Evolutionary conservation across 1,284 basidiomycete genomes (phyloP).

Genomic region (Malassezia cuniculi): DNA sequence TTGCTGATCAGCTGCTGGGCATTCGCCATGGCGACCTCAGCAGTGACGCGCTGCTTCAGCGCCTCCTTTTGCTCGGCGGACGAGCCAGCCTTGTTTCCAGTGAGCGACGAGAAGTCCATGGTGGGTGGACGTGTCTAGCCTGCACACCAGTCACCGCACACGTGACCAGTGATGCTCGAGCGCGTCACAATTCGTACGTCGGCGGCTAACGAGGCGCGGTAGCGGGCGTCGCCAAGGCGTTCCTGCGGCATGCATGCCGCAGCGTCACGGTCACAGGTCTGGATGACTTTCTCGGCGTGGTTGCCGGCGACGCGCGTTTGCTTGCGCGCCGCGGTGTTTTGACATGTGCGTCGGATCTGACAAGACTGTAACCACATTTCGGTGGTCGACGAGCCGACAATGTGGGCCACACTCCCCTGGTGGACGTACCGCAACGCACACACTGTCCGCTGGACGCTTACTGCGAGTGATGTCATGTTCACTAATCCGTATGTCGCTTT

Average conservation of each 20-base stretch:
- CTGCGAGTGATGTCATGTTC: constrained; percentile 89
- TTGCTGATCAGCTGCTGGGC: constrained; percentile 42
- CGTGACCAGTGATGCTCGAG: constrained; percentile 4
- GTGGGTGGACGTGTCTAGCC: background rate
- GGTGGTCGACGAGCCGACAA: constrained; percentile 36
- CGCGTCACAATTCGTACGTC: constrained; percentile 2
- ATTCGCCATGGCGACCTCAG: constrained; percentile 35
- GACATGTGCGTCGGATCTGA: constrained; percentile 18
- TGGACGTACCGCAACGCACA: constrained; percentile 19
- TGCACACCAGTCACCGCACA: background rate
- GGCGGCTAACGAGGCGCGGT: constrained; percentile 14
- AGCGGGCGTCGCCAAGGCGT: constrained; percentile 20
- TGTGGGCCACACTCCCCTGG: constrained; percentile 30
- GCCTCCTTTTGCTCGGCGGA: constrained; percentile 37
- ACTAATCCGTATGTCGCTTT: constrained; percentile 55
- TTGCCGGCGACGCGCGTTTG: constrained; percentile 19
- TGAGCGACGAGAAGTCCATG: constrained; percentile 29
- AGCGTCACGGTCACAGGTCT: constrained; percentile 27
- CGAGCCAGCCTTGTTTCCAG: constrained; percentile 16
- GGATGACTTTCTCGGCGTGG: constrained; percentile 22
- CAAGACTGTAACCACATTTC: constrained; percentile 38
- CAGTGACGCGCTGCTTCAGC: constrained; percentile 34
- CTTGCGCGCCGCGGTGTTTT: constrained; percentile 23
- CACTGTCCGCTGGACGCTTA: constrained; percentile 68
- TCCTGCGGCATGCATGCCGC: constrained; percentile 25